These are phyloP conservation scores for Phellinidium pouzarii DNA, from an alignment of 1,284 basidiomycete genomes.

Conservation along the genomic window DNA sequence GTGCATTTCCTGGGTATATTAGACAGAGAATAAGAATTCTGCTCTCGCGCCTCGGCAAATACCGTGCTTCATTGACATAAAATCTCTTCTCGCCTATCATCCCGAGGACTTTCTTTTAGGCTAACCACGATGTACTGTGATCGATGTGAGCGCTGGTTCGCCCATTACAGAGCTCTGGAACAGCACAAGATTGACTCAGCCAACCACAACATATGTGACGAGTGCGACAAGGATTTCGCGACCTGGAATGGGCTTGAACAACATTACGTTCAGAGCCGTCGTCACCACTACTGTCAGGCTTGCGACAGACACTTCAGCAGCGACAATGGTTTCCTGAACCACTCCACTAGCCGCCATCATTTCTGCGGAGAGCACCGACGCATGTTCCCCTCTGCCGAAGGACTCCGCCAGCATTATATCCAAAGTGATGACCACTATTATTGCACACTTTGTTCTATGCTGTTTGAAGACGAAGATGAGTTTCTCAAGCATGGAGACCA, in stretches of 20 bases:
- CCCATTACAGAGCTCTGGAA: slow-evolving; percentile 22
- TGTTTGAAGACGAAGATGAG: slow-evolving; percentile 14
- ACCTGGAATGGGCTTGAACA: neutral
- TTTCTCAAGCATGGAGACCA: slow-evolving; percentile 20
- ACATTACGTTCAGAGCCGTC: neutral
- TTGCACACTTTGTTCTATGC: slow-evolving; percentile 20
- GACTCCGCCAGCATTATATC: slow-evolving; percentile 16
- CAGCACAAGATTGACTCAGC: slow-evolving; percentile 14
- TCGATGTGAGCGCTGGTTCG: slow-evolving; percentile 30
- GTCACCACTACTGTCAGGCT: slow-evolving; percentile 1
- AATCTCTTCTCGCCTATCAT: no score
- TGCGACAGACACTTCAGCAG: slow-evolving; percentile 4
- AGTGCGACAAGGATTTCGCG: slow-evolving; percentile 21
- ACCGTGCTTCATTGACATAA: no score
- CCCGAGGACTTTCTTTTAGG: no score
- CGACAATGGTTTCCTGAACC: neutral
- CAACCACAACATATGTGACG: slow-evolving; percentile 18
- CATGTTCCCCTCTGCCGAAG: neutral
- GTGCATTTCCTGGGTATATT: no score
- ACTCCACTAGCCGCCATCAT: slow-evolving; percentile 1
- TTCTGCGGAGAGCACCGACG: neutral
- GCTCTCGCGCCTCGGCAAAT: no score
- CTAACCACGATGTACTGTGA: slow-evolving; percentile 29
- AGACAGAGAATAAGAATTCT: no score
- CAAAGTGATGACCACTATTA: slow-evolving; percentile 19